Conservation (phyloP, 768 basidiomycete genomes). For the Neoboletus brunneissimus region DNA sequence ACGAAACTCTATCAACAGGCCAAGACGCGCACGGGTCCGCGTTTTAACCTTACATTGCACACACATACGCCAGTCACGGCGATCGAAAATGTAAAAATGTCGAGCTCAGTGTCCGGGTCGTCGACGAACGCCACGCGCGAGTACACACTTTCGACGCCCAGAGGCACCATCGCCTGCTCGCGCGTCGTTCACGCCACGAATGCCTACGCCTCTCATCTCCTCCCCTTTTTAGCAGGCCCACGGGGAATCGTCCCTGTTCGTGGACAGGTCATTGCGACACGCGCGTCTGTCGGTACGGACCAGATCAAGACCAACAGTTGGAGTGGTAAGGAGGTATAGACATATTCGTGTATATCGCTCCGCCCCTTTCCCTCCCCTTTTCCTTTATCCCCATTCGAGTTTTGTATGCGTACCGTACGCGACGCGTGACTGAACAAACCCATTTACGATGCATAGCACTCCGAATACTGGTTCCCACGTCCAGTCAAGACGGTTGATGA, state of each 20-base stretch:
- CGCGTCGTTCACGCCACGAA: conserved; percentile 87
- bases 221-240: conserved; percentile 61
- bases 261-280: conserved; percentile 58
- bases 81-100: conserved; percentile 25
- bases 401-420: no score
- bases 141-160: conserved; percentile 44
- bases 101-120: background rate
- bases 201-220: conserved; percentile 71
- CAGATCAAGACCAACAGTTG: conserved; percentile 45
- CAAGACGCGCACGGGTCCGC: conserved; percentile 20
- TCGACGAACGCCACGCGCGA: background rate
- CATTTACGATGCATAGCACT: conserved; percentile 32
- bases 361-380: background rate
- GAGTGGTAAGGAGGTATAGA: conserved; percentile 39
- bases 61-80: conserved; percentile 70
- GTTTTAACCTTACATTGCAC: conserved; percentile 53
- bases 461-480: conserved; percentile 85
- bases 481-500: conserved; percentile 35
- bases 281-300: conserved; percentile 39
- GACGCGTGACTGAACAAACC: background rate
- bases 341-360: background rate
- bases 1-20: conserved; percentile 56
- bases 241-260: conserved; percentile 65
- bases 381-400: background rate
- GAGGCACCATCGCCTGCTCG: conserved; percentile 58